Base-by-base conservation (phyloP, 768 basidiomycete species). In the Infundibulicybe gibba region DNA sequence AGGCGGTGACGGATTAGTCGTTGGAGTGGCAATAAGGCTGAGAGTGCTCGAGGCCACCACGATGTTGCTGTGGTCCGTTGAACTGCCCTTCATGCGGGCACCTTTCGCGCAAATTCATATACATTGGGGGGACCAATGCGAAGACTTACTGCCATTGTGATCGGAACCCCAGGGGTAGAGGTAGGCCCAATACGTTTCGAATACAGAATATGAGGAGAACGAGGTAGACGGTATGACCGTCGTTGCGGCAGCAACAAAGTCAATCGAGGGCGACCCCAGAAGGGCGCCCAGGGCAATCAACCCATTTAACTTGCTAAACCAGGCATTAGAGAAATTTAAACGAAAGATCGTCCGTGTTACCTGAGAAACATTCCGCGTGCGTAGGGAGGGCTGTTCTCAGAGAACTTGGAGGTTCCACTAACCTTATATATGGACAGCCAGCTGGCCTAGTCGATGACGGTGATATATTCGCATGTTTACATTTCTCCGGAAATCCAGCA, bases 91-190 rank as follows among this genome's bases (percentile, higher is more conserved):
- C 72, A 73, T 73, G 9, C 72, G 64, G 31, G 69, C 72, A 50
- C 68, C 71, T 73, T 44, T 6, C 34, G 21, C 43, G 15, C 10
- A 35, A 37, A 30, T 45, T 6, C 17, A 14, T 35, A 15, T 20
- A 12, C n/a, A 5, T 38, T 21, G 30, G 41, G 6, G 10, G 25
- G 32, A 16, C 6, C 15, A 30, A 34, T 8, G 25, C 16, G 10
- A 19, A 16, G 8, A 62, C 69, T 4, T 47, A 73, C 71, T 68
- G 45, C 72, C 72, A 43, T 73, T 73, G 54, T 73, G 72, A 41
- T 73, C 71, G 30, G 69, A 68, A 5, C 72, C 72, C 72, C 72
- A 74, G 5, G n/a, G 72, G 48, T 74, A 74, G 19, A 73, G 59
- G 50, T 74, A 73, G 17, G 59, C 59, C 70, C 70, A 74, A 49